Evolutionary conservation across 108 stramenopile species (phyloP).

Genomic region (Poteriospumella lacustris): DNA sequence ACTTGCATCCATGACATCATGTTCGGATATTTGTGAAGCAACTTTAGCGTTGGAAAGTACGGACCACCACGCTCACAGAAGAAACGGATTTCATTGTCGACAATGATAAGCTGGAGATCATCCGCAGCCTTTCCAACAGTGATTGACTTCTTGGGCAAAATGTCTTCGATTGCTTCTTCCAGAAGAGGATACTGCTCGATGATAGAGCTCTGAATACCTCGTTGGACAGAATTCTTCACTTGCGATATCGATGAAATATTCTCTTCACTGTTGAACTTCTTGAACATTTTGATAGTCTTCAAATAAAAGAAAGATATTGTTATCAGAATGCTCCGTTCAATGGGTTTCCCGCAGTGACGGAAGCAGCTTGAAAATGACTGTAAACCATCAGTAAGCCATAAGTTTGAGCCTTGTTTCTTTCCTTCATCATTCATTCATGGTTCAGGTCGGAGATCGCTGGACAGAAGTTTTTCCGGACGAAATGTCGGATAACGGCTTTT

Average conservation of each 20-base stretch:
- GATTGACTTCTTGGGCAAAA: slow-evolving; percentile 81
- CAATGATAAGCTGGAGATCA: slow-evolving; percentile 31
- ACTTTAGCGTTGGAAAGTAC: slow-evolving; percentile 76
- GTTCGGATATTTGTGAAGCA: slow-evolving; percentile 68
- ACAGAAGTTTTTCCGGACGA: no score
- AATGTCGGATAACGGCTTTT: no score
- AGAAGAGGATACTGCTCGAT: slow-evolving; percentile 61
- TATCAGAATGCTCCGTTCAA: no score
- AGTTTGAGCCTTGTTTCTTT: no score
- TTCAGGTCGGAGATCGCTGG: no score
- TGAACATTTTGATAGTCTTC: no score
- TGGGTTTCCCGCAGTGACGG: no score
- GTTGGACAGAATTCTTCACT: slow-evolving; percentile 53
- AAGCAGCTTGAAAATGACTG: no score
- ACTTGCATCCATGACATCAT: slow-evolving; percentile 53
- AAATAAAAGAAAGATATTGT: no score
- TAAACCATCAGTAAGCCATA: no score
- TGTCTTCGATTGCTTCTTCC: slow-evolving; percentile 69
- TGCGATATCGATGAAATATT: slow-evolving; percentile 50
- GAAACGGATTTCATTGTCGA: slow-evolving; percentile 70
- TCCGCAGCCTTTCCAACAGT: slow-evolving; percentile 46
- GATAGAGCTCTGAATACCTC: slow-evolving; percentile 42
- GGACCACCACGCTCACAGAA: slow-evolving; percentile 88
- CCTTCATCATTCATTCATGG: no score
- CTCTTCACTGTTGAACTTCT: slow-evolving; percentile 34